Evolutionary conservation across 768 basidiomycete genomes (phyloP).

Genomic region (Suillus placidus): DNA sequence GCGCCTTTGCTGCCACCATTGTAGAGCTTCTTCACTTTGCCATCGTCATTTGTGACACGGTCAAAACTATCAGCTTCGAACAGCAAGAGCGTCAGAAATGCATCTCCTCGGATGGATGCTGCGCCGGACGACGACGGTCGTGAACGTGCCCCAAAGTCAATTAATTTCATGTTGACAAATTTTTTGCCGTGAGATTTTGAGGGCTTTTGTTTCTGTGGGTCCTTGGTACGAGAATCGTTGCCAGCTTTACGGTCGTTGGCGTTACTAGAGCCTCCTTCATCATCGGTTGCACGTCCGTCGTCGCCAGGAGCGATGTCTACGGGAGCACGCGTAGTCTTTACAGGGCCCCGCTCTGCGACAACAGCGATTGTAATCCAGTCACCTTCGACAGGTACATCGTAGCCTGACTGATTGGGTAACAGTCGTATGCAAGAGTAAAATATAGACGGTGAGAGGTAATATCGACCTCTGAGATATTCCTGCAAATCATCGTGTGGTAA

Average conservation of each 20-base stretch:
- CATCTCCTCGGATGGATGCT: slow-evolving; percentile 74
- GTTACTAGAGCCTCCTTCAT: slow-evolving; percentile 16
- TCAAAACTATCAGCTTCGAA: slow-evolving; percentile 86
- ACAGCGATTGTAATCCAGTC: slow-evolving; percentile 98
- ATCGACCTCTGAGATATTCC: slow-evolving; percentile 80
- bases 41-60: slow-evolving; percentile 51
- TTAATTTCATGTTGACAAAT: slow-evolving; percentile 84
- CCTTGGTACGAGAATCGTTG: slow-evolving; percentile 11
- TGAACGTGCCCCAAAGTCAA: slow-evolving; percentile 74
- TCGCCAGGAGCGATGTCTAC: slow-evolving; percentile 49
- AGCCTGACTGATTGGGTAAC: slow-evolving; percentile 76
- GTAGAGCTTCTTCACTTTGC: slow-evolving; percentile 64
- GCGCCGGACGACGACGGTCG: slow-evolving; percentile 57
- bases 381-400: slow-evolving; percentile 88
- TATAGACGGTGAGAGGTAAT: slow-evolving; percentile 84
- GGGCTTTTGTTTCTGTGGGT: slow-evolving; percentile 34
- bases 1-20: slow-evolving; percentile 91
- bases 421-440: slow-evolving; percentile 86
- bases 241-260: slow-evolving; percentile 13
- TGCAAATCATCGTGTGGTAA: slow-evolving; percentile 78
- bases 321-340: slow-evolving; percentile 73
- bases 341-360: slow-evolving; percentile 85
- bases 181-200: slow-evolving; percentile 63
- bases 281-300: slow-evolving; percentile 44
- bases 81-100: slow-evolving; percentile 77